Conservation (phyloP, 495 filamentous ascomycete species). For the Platismatia glauca region DNA sequence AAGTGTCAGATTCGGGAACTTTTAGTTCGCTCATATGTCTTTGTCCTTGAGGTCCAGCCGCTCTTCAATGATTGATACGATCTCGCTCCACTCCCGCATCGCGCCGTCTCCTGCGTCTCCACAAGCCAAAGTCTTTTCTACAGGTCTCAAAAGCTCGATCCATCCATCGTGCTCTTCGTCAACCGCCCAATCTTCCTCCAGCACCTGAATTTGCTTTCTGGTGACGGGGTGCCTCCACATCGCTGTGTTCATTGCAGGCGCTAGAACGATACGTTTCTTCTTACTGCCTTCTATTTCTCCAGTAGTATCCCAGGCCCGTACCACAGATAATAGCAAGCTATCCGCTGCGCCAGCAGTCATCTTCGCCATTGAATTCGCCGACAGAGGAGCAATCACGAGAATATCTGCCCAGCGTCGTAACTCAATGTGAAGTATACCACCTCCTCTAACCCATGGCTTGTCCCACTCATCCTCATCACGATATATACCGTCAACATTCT, state of each 20-base stretch:
- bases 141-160: slow-evolving; percentile 63
- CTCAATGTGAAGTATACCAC: slow-evolving; percentile 74
- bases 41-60: slow-evolving; percentile 19
- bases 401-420: slow-evolving; percentile 71
- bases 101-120: slow-evolving; percentile 70
- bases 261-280: slow-evolving; percentile 34
- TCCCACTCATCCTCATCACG: slow-evolving; percentile 74
- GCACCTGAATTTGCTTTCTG: slow-evolving; percentile 52
- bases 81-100: slow-evolving; percentile 69
- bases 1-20: neutral
- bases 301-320: slow-evolving; percentile 84
- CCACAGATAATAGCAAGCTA: slow-evolving; percentile 57
- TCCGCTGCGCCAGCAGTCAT: slow-evolving; percentile 58
- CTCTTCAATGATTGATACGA: slow-evolving; percentile 53
- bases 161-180: slow-evolving; percentile 45
- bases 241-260: slow-evolving; percentile 78
- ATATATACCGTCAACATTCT: slow-evolving; percentile 64
- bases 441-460: slow-evolving; percentile 54
- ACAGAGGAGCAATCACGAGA: slow-evolving; percentile 68
- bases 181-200: slow-evolving; percentile 67
- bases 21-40: neutral
- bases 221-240: slow-evolving; percentile 89
- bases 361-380: slow-evolving; percentile 75
- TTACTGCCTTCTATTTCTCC: slow-evolving; percentile 43
- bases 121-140: slow-evolving; percentile 67